Evolutionary conservation across 495 filamentous ascomycete species (phyloP).

Genomic region (Daldinia caldariorum): DNA sequence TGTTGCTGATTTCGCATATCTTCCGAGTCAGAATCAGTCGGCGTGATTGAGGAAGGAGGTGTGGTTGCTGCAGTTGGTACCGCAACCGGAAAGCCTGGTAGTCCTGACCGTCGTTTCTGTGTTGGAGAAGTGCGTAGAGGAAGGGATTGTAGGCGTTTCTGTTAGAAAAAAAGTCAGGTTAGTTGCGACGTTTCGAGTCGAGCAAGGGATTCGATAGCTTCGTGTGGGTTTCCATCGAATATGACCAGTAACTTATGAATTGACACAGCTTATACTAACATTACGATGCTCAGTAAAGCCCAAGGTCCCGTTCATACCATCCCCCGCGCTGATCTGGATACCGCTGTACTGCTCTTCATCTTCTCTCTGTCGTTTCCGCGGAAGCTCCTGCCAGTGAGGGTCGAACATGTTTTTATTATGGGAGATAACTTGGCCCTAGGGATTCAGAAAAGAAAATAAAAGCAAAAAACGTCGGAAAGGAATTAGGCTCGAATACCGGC

Average conservation of each 20-base stretch:
- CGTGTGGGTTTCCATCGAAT: background rate
- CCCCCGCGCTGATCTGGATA: conserved; percentile 17
- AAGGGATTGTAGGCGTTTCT: conserved; percentile 61
- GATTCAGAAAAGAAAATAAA: background rate
- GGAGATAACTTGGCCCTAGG: conserved; percentile 1
- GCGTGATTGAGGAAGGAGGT: conserved; percentile 48
- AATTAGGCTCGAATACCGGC: background rate
- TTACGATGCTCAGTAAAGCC: conserved; percentile 61
- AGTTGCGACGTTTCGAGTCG: background rate
- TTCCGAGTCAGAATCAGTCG: conserved; percentile 51
- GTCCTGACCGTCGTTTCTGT: conserved; percentile 52
- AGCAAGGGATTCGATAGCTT: background rate
- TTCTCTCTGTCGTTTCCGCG: conserved; percentile 41
- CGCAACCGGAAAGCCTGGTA: conserved; percentile 46
- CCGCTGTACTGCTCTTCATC: conserved; percentile 38
- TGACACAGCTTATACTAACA: conserved; percentile 45
- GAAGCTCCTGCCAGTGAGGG: conserved; percentile 38
- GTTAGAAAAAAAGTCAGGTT: conserved; percentile 6
- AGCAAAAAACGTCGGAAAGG: background rate
- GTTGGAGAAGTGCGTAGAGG: conserved; percentile 55
- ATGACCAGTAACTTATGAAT: background rate
- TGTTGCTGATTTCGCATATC: conserved; percentile 44
- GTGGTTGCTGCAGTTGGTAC: conserved; percentile 28
- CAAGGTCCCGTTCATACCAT: conserved; percentile 41
- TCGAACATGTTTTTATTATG: conserved; percentile 34